Base-by-base conservation (phyloP, 805 yeast species). In the Pichia sporocuriosa region DNA sequence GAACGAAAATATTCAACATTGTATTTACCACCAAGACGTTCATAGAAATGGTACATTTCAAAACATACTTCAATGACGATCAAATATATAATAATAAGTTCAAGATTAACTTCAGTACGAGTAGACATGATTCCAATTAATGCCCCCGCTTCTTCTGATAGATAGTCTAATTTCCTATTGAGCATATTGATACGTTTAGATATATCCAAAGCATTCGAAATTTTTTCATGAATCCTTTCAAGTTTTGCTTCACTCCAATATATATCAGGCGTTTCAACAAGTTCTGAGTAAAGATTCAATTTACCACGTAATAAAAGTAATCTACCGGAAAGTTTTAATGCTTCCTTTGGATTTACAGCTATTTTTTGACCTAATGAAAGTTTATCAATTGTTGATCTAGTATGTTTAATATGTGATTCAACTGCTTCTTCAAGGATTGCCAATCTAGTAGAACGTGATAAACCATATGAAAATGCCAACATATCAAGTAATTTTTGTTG, bases 181-280 rank as follows among this genome's bases (percentile, higher is more conserved):
- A 89, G 65, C 27, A 88, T 86, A 24, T 77, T 69, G 36, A 88
- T 84, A 47, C 97, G 68, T 6, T 90, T 84, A 24, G 72, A 69
- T 24, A 89, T 78, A 53, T 89, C 97, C 42, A 89, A 66, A 19
- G 75, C 75, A 36, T 73, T 73, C 0, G 94, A 82, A 7, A 86
- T 78, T 16, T 75, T 70, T 37, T 79, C 74, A 59, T 86, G 89
- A 9, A 87, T 77, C 40, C 71, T 70, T 56, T 89, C 97, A 40
- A 89, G 66, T 26, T 78, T 77, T 1, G 96, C 95, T 56, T 88
- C 96, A 35, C 86, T 75, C 97, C 97, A 89, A 61, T 88, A 89
- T 32, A 87, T 63, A 58, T 89, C 97, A 0, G 97, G 97, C 0
- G 94, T 86, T 52, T 88, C 96, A 24, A 86, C 85, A 45, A 89